Evolutionary conservation across 371 early-diverging fungal species (phyloP), one percentile per base, ranked within the genome.

Genomic region (Sporodiniella umbellata): DNA sequence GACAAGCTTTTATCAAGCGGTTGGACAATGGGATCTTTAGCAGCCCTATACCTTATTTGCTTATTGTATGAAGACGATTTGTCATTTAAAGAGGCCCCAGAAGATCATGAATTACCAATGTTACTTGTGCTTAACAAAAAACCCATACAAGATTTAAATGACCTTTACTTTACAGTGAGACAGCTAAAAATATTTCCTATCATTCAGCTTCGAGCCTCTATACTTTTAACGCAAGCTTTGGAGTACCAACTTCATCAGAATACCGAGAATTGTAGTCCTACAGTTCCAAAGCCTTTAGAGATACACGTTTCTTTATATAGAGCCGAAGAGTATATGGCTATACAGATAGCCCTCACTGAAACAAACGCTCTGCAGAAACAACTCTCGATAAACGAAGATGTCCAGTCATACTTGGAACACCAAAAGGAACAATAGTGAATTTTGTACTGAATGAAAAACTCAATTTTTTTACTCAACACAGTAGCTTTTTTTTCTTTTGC

Each of bases 161-260:
- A 50, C 8, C 23, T 70, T 11, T 28, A 42, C 2, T 12, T 23
- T 22, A 8, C 11, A 1, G 54, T 57, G 3, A 17, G 45, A 11
- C 14, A 10, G 22, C 35, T 55, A 15, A 31, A 53, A 0, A 22
- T 48, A 8, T 48, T 45, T 1, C 58, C 61, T 4, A 33, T 71
- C 5, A 55, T 67, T 30, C 48, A 62, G 28, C 42, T 67, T 3
- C 59, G 72, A 15, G 60, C 50, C 0, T 35, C 53, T 8, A 33
- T 67, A 23, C 38, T 71, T 2, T 37, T 71, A 8, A 28, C 58
- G 33, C 56, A 71, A 33, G 68, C 63, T 1, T 24, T 60, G 25
- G 51, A 49, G 17, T 55, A 60, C 18, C 60, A 58, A 8, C 35
- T 35, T 12, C 21, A 44, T 0, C 7, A 21, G 25, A 39, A 39